Evolutionary conservation across 1,284 basidiomycete species (phyloP), one percentile per base, ranked within the genome.

Genomic region (Fomes fomentarius): DNA sequence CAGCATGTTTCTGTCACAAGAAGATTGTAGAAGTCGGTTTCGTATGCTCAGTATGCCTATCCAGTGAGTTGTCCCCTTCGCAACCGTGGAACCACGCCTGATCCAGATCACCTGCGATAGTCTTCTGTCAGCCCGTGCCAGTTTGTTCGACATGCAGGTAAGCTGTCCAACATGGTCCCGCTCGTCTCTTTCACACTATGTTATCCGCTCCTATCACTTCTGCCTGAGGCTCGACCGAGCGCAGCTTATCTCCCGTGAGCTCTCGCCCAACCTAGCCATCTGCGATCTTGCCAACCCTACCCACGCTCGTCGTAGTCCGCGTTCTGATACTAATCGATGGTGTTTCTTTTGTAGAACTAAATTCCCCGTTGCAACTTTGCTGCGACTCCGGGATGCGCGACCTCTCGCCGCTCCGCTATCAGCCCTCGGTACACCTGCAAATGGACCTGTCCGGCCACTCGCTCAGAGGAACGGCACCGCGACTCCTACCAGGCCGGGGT

Each of bases 1-100:
- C 97, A 0, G 96, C 96, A 6, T 99, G 97, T 71, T 99, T 99
- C 76, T 99, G 97, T 72, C 97, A 99, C 74, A 95, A 98, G 67
- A 88, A 89, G 49, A 96, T 98, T 42, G 87, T 99, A 34, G 96
- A 99, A 67, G 85, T 99, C 48, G 97, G 96, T 33, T 99, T 96
- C 66, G 95, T 99, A 22, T 99, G 97, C 72, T 96, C 94, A 17
- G 94, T 98, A 31, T 98, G 95, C 69, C 74, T 98, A 38, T 96
- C 93, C 42, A 97, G 94, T 96, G 65, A 59, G 90, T 22, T 30
- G 37, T 33, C 4, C 48, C 57, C 28, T 19, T 39, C 19, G 40
- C 26, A 6, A 30, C 28, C 14, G 49, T 33, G 17, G 21, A 26
- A 38, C 52, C 22, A 21, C 24, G n/a, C n/a, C n/a, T n/a, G n/a